A percentile compares a stretch with the other conserved stretches of the same genome.
Conservation (phyloP, 768 basidiomycete genomes). For the Rhizopogon salebrosus region DNA sequence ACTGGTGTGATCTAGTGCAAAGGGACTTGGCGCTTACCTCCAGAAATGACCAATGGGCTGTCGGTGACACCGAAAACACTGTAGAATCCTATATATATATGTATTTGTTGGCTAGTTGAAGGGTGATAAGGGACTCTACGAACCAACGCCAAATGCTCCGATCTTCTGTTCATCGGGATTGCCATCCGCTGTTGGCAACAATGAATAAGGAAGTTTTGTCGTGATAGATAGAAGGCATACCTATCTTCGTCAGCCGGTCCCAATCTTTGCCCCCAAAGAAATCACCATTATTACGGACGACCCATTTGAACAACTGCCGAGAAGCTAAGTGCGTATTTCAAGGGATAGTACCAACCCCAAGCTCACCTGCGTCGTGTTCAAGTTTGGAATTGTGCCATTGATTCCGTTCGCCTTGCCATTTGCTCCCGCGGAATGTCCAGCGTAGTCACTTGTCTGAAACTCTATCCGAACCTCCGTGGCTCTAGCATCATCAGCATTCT, state of each 20-base stretch:
- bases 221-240: conserved; percentile 6
- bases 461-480: conserved; percentile 30
- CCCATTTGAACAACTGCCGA: conserved; percentile 33
- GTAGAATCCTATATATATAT: conserved; percentile 15
- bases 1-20: background rate
- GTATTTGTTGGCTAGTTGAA: background rate
- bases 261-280: conserved; percentile 43
- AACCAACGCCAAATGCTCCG: conserved; percentile 38
- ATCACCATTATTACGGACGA: conserved; percentile 43
- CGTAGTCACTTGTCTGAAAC: conserved; percentile 24
- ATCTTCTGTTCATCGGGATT: conserved; percentile 51
- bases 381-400: background rate
- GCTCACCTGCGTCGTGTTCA: conserved; percentile 2
- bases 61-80: conserved; percentile 25
- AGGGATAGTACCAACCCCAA: background rate
- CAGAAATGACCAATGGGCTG: conserved; percentile 21
- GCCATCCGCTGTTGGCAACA: conserved; percentile 34
- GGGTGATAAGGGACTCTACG: background rate
- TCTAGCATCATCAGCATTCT: conserved; percentile 52
- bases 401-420: background rate
- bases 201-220: background rate
- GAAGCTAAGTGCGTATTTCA: background rate
- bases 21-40: conserved; percentile 5
- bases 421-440: conserved; percentile 1
- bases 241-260: conserved; percentile 43